Evolutionary conservation across 805 yeast genomes (phyloP), one percentile per base, ranked within the genome.

Genomic region (Komagataella pastoris): DNA sequence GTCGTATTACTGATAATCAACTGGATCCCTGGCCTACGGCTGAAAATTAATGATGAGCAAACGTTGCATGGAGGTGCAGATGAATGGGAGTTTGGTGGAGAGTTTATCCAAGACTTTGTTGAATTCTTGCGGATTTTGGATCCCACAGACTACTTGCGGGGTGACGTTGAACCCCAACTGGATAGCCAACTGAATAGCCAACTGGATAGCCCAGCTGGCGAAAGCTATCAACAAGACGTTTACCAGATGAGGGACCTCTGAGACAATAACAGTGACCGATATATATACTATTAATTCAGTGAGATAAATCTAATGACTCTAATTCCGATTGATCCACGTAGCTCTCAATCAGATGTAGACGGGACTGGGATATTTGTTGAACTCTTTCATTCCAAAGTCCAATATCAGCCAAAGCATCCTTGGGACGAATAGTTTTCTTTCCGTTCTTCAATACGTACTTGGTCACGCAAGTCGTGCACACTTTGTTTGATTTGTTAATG

Each of bases 51-150:
- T 52, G 86, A 83, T 61, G 82, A 83, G 44, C 91, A 81, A 18
- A 96, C 88, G 63, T 12, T 58, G 18, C 80, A 80, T 52, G 69
- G 71, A 18, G 97, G 97, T 44, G 74, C 86, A 62, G 97, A 88
- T 63, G 95, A 85, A 63, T 90, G 84, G 66, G 95, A 88, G 69
- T 83, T 88, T 55, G 95, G 54, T 18, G 54, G 95, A 49, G 97
- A 88, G 67, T 88, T 85, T 67, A 95, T 95, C 19, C 85, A 85
- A 63, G 96, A 88, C 65, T 88, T 85, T 62, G 93, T 88, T 50
- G 97, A 88, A 71, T 90, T 88, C 8, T 77, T 95, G 65, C 77
- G 96, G 62, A 93, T 86, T 67, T 84, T 81, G n/a, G 55, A 61
- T 44, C 63, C 64, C 14, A 49, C 45, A 19, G 63, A 59, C 51